These are phyloP conservation scores for Pseudoneurospora amorphoporcata DNA, from an alignment of 495 filamentous ascomycete genomes.

Conservation along the genomic window DNA sequence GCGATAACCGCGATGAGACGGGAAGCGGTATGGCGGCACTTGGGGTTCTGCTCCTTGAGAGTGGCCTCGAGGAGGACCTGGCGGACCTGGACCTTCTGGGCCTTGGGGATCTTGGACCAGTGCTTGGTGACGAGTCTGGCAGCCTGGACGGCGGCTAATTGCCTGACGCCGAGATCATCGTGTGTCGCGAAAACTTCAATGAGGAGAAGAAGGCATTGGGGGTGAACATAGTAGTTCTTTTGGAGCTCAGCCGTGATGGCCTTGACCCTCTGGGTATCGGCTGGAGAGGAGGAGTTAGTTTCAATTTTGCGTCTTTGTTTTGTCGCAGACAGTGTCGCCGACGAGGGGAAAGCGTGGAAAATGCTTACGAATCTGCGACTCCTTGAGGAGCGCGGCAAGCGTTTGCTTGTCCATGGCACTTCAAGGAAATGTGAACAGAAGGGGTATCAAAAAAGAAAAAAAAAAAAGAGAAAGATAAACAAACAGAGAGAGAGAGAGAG, in stretches of 20 bases:
- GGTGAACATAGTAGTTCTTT: constrained; percentile 81
- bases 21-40: constrained; percentile 77
- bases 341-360: constrained; percentile 9
- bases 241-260: constrained; percentile 80
- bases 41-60: constrained; percentile 59
- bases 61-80: constrained; percentile 74
- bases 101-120: constrained; percentile 55
- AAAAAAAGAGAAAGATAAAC: not conserved
- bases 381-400: constrained; percentile 64
- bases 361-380: constrained; percentile 62
- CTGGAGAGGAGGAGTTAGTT: constrained; percentile 26
- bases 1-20: constrained; percentile 83
- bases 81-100: constrained; percentile 62
- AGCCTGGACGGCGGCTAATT: constrained; percentile 83
- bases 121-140: constrained; percentile 74
- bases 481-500: not conserved
- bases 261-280: constrained; percentile 75
- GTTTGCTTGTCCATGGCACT: constrained; percentile 59
- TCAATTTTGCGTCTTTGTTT: constrained; percentile 4
- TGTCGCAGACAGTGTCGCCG: not conserved
- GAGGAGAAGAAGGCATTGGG: constrained; percentile 70
- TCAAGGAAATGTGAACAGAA: constrained; percentile 4
- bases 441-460: constrained; percentile 20
- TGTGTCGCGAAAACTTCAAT: constrained; percentile 76
- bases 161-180: constrained; percentile 59